Evolutionary conservation across 1,139 yeast species (phyloP).

Genomic region (Geotrichum fermentans): DNA sequence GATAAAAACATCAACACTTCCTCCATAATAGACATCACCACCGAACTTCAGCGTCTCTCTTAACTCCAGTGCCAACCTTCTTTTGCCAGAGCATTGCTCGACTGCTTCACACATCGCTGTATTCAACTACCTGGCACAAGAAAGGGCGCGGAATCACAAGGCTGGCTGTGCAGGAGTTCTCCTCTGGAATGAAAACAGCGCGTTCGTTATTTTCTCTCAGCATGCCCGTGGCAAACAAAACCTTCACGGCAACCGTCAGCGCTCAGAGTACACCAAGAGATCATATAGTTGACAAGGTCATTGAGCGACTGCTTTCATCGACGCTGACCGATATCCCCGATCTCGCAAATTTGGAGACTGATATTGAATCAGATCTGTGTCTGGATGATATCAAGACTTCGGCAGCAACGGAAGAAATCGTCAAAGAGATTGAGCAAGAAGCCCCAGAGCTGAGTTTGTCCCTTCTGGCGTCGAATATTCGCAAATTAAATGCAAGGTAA

Average conservation of each 20-base stretch:
- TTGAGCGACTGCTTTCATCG: slow-evolving; percentile 11
- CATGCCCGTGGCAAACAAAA: not conserved
- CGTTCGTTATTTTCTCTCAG: not conserved
- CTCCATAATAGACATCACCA: no score
- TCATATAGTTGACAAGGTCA: slow-evolving; percentile 16
- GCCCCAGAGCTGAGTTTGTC: slow-evolving; percentile 18
- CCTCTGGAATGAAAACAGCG: not conserved
- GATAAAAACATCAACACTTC: no score
- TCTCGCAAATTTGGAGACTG: not conserved
- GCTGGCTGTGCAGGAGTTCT: no score
- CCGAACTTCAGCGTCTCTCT: no score
- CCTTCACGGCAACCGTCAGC: not conserved
- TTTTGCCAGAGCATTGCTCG: no score
- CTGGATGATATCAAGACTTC: no score
- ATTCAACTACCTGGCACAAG: no score
- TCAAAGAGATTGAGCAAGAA: not conserved
- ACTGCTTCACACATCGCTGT: no score
- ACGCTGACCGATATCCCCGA: slow-evolving; percentile 2
- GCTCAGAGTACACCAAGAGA: not conserved
- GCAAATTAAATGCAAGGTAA: slow-evolving; percentile 19
- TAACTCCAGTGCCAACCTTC: no score
- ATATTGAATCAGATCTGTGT: no score
- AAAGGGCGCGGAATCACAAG: no score
- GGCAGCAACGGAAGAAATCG: not conserved
- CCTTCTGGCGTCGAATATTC: slow-evolving; percentile 17